These are phyloP conservation scores for Gracilaria caudata DNA, from an alignment of 23 red algal genomes.

Conservation along the genomic window DNA sequence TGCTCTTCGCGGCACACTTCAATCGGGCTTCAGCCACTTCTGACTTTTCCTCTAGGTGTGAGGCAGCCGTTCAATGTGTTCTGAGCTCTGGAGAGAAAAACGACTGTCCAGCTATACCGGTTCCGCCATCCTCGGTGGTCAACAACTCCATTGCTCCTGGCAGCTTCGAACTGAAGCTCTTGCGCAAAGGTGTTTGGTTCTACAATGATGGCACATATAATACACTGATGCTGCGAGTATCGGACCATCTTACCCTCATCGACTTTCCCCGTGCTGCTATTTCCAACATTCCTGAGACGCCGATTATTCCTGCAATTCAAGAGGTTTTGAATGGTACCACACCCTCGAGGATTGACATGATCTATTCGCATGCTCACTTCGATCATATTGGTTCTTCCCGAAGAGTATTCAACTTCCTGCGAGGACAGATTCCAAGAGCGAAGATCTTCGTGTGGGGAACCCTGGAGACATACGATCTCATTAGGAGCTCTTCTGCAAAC, in stretches of 20 bases:
- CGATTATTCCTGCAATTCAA: slow-evolving; percentile 22
- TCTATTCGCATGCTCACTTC: slow-evolving; percentile 58
- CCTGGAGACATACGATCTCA: slow-evolving; percentile 18
- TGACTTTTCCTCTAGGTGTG: neutral
- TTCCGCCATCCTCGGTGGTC: neutral
- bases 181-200: slow-evolving; percentile 32
- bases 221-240: slow-evolving; percentile 23
- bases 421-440: neutral
- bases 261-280: neutral
- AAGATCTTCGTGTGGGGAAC: slow-evolving; percentile 54
- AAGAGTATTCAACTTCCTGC: slow-evolving; percentile 13
- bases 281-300: neutral
- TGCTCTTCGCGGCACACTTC: no score
- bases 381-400: slow-evolving; percentile 59
- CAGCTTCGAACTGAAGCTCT: slow-evolving; percentile 8
- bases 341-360: slow-evolving; percentile 14
- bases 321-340: slow-evolving; percentile 18
- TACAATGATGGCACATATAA: slow-evolving; percentile 47
- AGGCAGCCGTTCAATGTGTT: slow-evolving; percentile 14
- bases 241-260: slow-evolving; percentile 4
- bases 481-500: slow-evolving; percentile 4
- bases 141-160: neutral
- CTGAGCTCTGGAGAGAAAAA: neutral
- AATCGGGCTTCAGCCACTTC: neutral
- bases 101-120: neutral